phyloP scores from a whole-genome alignment of 768 basidiomycete species.

The Amanita molliuscula region DNA sequence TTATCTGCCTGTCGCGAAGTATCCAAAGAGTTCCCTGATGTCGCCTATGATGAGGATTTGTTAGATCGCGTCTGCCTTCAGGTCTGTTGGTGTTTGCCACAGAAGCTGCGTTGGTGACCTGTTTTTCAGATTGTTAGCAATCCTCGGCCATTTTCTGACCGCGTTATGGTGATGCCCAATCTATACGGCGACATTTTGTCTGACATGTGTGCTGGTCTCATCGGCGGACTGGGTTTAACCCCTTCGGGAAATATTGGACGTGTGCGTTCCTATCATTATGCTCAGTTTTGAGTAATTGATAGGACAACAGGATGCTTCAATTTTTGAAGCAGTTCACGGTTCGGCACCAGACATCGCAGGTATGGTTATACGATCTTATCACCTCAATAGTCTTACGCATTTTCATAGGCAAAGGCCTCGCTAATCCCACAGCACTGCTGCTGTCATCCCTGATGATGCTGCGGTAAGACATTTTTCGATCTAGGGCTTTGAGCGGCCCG shows the following conservation, averaged over 20 bases:
- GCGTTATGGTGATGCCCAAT: constrained; percentile 99
- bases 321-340: constrained; percentile 99
- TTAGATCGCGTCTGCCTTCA: constrained; percentile 93
- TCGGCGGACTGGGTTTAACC: constrained; percentile 94
- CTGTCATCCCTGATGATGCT: constrained; percentile 97
- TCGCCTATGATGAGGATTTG: constrained; percentile 94
- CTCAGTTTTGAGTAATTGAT: constrained; percentile 2
- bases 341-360: constrained; percentile 99
- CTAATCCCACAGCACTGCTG: constrained; percentile 98
- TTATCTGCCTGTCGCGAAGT: constrained; percentile 94
- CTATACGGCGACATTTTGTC: constrained; percentile 93
- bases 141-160: constrained; percentile 86
- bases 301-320: constrained; percentile 80
- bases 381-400: neutral
- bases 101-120: neutral
- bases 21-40: constrained; percentile 88
- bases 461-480: constrained; percentile 40
- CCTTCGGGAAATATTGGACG: constrained; percentile 97
- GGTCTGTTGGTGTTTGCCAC: constrained; percentile 28
- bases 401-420: constrained; percentile 68
- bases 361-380: constrained; percentile 17
- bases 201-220: constrained; percentile 97
- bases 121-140: constrained; percentile 72
- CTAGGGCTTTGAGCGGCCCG: constrained; percentile 7
- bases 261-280: constrained; percentile 29